Conservation (phyloP, 306 rosid genomes). For the Cajanus cajan region DNA sequence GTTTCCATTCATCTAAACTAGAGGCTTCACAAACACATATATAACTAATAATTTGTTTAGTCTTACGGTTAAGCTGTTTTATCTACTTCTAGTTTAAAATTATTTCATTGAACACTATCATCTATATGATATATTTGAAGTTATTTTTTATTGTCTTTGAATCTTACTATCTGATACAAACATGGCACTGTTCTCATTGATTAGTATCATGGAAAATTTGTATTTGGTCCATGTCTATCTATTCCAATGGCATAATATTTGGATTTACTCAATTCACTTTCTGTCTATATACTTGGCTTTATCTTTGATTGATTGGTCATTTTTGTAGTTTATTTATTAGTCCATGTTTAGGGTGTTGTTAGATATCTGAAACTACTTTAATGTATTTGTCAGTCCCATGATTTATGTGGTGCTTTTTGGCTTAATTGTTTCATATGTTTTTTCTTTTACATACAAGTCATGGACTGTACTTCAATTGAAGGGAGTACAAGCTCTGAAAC, state of each 20-base stretch:
- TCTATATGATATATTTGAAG: no score
- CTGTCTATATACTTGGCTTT: no score
- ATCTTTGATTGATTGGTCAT: neutral
- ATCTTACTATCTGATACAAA: no score
- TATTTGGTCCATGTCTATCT: neutral
- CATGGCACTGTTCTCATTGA: neutral
- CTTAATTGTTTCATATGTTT: constrained; percentile 21
- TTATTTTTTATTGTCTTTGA: no score
- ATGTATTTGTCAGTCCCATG: neutral
- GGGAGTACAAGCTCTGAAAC: constrained; percentile 63
- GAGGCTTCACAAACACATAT: no score
- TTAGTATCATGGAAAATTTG: neutral
- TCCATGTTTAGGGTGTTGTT: neutral
- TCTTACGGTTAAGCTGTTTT: no score
- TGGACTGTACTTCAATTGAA: constrained; percentile 53
- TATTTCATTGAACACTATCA: no score
- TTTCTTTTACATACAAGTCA: constrained; percentile 37
- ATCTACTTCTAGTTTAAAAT: no score
- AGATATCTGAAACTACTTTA: no score
- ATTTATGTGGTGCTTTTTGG: neutral
- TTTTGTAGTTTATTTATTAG: neutral
- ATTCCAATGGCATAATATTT: neutral
- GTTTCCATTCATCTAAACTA: no score
- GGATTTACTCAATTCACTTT: neutral
- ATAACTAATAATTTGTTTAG: no score